phyloP scores from a whole-genome alignment of 1,139 yeast genomes.

The Yamadazyma pseudoaaseri region DNA sequence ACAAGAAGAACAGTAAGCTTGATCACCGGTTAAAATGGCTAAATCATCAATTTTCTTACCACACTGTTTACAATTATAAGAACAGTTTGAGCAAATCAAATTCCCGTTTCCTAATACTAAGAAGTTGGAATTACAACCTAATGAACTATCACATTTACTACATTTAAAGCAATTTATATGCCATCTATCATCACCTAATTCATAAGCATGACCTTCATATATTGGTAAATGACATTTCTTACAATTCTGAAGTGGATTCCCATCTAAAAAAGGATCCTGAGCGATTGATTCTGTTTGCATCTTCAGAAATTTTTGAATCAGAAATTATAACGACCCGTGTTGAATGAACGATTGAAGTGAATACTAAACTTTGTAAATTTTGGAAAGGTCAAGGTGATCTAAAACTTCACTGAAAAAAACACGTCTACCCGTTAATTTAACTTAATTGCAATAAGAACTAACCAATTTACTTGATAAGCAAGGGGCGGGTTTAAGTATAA shows the following conservation, averaged over 20 bases:
- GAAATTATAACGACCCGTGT: neutral
- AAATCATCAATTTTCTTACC: constrained; percentile 87
- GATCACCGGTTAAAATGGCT: constrained; percentile 95
- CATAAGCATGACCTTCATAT: constrained; percentile 77
- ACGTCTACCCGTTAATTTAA: too few species aligned
- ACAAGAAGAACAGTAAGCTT: constrained; percentile 90
- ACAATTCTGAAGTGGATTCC: constrained; percentile 27
- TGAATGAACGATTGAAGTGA: neutral
- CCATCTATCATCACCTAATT: constrained; percentile 91
- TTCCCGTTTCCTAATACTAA: constrained; percentile 91
- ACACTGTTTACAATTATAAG: constrained; percentile 86
- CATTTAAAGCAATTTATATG: constrained; percentile 91
- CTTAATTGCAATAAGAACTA: too few species aligned
- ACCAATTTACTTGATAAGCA: too few species aligned
- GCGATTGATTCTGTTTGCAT: constrained; percentile 3
- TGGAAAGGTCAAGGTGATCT: too few species aligned
- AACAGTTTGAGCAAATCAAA: constrained; percentile 85
- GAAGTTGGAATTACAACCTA: constrained; percentile 88
- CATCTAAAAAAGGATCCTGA: constrained; percentile 16
- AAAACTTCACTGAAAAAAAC: too few species aligned
- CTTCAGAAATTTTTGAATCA: too few species aligned
- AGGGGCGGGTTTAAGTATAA: too few species aligned
- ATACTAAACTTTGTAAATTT: too few species aligned
- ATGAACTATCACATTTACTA: constrained; percentile 71
- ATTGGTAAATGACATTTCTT: constrained; percentile 49